phyloP scores from a whole-genome alignment of 192 early-diverging fungal species.

The Piromyces sp. region DNA sequence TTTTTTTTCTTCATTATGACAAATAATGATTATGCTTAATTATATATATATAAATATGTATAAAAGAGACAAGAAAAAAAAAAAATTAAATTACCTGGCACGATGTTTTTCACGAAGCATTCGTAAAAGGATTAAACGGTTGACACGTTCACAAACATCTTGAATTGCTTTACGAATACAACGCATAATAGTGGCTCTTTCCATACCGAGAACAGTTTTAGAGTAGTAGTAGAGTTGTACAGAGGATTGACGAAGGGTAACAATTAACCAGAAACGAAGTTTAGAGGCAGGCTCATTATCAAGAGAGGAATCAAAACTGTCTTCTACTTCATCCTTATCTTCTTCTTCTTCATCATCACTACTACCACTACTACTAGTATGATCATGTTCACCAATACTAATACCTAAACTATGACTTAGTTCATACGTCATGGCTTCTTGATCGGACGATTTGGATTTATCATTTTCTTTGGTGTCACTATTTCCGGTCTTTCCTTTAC shows the following conservation, averaged over 20 bases:
- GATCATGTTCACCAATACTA: background rate
- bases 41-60: too few relatives aligned
- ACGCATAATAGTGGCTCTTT: slow-evolving; percentile 30
- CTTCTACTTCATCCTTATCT: too few relatives aligned
- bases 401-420: background rate
- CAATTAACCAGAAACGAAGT: slow-evolving; percentile 46
- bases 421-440: background rate
- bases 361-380: background rate
- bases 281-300: background rate
- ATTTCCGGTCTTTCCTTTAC: slow-evolving; percentile 24
- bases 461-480: background rate
- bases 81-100: slow-evolving; percentile 28
- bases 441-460: slow-evolving; percentile 6
- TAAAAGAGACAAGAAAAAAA: too few relatives aligned
- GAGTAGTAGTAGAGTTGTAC: slow-evolving; percentile 56
- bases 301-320: background rate
- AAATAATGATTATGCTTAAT: too few relatives aligned
- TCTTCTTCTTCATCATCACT: background rate
- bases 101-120: slow-evolving; percentile 36
- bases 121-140: slow-evolving; percentile 38
- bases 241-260: slow-evolving; percentile 24
- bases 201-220: slow-evolving; percentile 25
- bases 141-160: slow-evolving; percentile 45
- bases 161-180: slow-evolving; percentile 30
- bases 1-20: too few relatives aligned